Evolutionary conservation across 305 asterid species (phyloP).

Genomic region (Fraxinus dipetala): DNA sequence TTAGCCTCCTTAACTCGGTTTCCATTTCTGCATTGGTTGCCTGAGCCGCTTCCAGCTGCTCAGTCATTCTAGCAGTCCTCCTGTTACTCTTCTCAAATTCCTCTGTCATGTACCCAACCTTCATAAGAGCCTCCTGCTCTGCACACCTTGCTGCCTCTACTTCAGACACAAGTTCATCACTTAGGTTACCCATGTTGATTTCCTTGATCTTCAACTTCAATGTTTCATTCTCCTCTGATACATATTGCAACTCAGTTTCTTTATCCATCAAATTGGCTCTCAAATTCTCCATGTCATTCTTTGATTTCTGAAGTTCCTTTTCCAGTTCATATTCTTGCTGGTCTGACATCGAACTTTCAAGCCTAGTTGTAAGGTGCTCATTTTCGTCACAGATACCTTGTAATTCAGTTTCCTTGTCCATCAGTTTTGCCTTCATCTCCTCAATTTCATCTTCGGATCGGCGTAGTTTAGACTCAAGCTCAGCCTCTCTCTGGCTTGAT

Average conservation of each 20-base stretch:
- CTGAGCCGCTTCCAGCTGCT: conserved; percentile 56
- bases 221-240: conserved; percentile 38
- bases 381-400: conserved; percentile 60
- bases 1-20: conserved; percentile 57
- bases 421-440: conserved; percentile 51
- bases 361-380: conserved; percentile 40
- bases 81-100: conserved; percentile 49
- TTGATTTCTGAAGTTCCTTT: conserved; percentile 36
- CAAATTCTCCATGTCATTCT: conserved; percentile 28
- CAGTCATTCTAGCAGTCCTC: conserved; percentile 36
- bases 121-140: conserved; percentile 49
- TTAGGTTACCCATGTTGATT: conserved; percentile 5
- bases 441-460: conserved; percentile 49
- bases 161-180: conserved; percentile 27
- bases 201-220: conserved; percentile 34
- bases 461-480: conserved; percentile 52
- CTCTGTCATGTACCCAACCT: conserved; percentile 37
- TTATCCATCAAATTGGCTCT: conserved; percentile 40
- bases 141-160: conserved; percentile 39
- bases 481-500: conserved; percentile 50
- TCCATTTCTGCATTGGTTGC: conserved; percentile 59
- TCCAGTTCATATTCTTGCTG: conserved; percentile 45
- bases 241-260: conserved; percentile 34
- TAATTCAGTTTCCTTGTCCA: conserved; percentile 66
- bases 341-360: conserved; percentile 34